phyloP scores from a whole-genome alignment of 768 basidiomycete genomes.

The Panaeolus papilionaceus region DNA sequence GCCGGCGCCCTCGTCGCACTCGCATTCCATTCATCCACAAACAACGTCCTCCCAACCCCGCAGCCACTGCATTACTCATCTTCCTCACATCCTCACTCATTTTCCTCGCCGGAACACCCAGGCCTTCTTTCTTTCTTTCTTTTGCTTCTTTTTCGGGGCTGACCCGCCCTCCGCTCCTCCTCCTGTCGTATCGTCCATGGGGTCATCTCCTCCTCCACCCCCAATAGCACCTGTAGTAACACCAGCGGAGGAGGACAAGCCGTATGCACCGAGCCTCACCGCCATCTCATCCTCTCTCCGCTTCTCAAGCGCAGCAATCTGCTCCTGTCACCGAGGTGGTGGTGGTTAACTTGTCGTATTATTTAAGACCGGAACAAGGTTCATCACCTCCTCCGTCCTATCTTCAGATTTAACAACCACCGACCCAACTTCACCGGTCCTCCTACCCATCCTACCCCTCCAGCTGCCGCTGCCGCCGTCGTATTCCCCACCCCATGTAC shows the following conservation, averaged over 20 bases:
- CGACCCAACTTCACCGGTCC: background rate
- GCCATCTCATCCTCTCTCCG: no score
- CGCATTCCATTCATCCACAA: slow-evolving; percentile 72
- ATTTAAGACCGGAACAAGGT: no score
- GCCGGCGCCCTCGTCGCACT: no score
- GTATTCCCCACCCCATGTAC: slow-evolving; percentile 32
- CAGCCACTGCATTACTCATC: slow-evolving; percentile 91
- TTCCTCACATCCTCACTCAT: slow-evolving; percentile 93
- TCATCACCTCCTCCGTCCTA: background rate
- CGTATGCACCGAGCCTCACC: no score
- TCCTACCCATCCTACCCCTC: background rate
- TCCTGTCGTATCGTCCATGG: slow-evolving; percentile 23
- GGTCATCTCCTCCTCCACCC: slow-evolving; percentile 23
- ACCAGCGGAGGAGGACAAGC: no score
- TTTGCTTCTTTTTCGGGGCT: slow-evolving; percentile 62
- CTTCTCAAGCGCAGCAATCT: no score
- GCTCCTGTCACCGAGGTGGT: no score
- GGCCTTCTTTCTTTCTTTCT: slow-evolving; percentile 77
- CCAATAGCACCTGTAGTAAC: no score
- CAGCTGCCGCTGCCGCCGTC: background rate
- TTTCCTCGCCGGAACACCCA: slow-evolving; percentile 83
- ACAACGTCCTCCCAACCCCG: slow-evolving; percentile 84
- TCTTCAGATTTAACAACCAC: slow-evolving; percentile 1
- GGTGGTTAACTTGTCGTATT: no score
- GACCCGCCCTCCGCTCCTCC: slow-evolving; percentile 45